Percentiles rank a stretch among this genome's conserved stretches.
Evolutionary conservation across 306 rosid genomes (phyloP).

Genomic region (Cyclanthera cordifolia): DNA sequence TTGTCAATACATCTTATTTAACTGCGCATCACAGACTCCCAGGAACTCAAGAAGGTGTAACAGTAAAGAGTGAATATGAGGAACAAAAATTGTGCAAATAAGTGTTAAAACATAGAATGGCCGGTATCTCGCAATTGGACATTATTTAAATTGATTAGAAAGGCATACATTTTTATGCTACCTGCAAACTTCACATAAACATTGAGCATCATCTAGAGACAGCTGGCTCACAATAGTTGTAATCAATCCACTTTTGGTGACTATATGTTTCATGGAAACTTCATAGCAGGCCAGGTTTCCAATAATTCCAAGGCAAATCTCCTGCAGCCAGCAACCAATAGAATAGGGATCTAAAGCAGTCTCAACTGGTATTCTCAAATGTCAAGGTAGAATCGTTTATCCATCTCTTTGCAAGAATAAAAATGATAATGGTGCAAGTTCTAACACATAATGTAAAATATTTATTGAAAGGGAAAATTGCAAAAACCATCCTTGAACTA

Average conservation of each 20-base stretch:
- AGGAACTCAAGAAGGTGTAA: neutral
- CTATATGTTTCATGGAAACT: constrained; percentile 42
- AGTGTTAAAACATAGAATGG: neutral
- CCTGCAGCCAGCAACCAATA: constrained; percentile 40
- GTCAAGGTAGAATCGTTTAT: neutral
- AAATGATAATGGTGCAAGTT: neutral
- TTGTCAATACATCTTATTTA: neutral
- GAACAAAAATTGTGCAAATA: neutral
- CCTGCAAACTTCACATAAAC: constrained; percentile 79
- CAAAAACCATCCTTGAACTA: too few species aligned
- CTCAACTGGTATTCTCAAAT: constrained; percentile 15
- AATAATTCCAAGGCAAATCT: constrained; percentile 62
- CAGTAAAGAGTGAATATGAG: neutral
- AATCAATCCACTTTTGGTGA: constrained; percentile 44
- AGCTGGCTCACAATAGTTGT: constrained; percentile 48
- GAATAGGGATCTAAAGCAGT: neutral
- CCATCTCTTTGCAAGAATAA: constrained; percentile 5
- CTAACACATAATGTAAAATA: neutral
- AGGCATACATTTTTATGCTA: constrained; percentile 21
- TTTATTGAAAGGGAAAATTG: too few species aligned
- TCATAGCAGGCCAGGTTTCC: constrained; percentile 91
- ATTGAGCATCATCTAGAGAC: constrained; percentile 66
- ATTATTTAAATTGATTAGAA: constrained; percentile 14
- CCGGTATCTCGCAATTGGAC: neutral
- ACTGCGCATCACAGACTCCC: neutral